Evolutionary conservation across 2,329 filamentous ascomycete genomes (phyloP).

Genomic region (Scleromitrula shiraiana): DNA sequence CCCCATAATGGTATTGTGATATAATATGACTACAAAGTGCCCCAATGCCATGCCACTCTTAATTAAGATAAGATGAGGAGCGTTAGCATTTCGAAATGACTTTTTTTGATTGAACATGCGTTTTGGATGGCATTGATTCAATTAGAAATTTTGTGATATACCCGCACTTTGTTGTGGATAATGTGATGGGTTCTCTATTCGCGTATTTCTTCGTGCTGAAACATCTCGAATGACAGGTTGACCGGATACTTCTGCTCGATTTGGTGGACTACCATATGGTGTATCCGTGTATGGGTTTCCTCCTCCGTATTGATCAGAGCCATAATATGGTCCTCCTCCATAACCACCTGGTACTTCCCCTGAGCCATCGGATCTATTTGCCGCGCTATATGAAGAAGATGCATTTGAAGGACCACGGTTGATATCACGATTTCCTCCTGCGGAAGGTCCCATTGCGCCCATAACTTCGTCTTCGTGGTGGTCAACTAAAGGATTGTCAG

Average conservation of each 20-base stretch:
- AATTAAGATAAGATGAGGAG: no score
- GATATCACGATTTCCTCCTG: constrained; percentile 64
- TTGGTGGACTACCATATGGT: constrained; percentile 28
- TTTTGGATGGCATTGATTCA: constrained; percentile 4
- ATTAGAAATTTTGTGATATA: constrained; percentile 92
- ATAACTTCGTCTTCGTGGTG: constrained; percentile 65
- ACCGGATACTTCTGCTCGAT: constrained; percentile 38
- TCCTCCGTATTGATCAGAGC: constrained; percentile 50
- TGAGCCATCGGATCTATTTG: constrained; percentile 63
- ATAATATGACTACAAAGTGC: constrained; percentile 22
- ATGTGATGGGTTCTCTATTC: constrained; percentile 84
- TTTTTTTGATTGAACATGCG: constrained; percentile 12
- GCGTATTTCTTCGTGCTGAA: constrained; percentile 81
- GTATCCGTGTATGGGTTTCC: constrained; percentile 47
- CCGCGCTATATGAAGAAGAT: constrained; percentile 88
- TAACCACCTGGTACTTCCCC: constrained; percentile 39
- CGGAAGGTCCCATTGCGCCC: constrained; percentile 69
- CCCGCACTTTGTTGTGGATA: constrained; percentile 90
- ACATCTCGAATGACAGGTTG: constrained; percentile 91
- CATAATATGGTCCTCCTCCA: constrained; percentile 42
- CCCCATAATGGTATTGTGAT: constrained; percentile 23
- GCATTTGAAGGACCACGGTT: constrained; percentile 90
- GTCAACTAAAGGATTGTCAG: constrained; percentile 56
- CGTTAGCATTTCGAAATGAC: constrained; percentile 13
- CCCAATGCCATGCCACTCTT: no score